Evolutionary conservation across 2,329 filamentous ascomycete genomes (phyloP).

Genomic region (Ramularia collo-cygni): DNA sequence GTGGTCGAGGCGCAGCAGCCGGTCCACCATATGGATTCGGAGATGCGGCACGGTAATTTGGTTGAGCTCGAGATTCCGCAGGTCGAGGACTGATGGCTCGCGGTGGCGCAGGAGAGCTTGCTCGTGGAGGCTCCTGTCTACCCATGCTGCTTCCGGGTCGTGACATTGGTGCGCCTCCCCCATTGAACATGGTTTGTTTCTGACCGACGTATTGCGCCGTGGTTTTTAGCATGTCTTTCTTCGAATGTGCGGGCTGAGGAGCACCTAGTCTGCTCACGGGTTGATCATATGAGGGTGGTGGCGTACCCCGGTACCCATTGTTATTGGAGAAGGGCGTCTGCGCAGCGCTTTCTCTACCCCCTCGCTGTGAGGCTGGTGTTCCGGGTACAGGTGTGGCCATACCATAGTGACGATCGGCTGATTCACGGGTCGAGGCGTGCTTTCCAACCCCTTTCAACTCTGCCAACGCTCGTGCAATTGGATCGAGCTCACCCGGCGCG

Average conservation of each 20-base stretch:
- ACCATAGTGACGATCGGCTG: conserved; percentile 94
- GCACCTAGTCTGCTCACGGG: conserved; percentile 74
- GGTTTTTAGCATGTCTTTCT: conserved; percentile 90
- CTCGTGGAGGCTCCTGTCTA: conserved; percentile 33
- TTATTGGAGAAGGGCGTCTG: conserved; percentile 41
- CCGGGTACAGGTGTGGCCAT: conserved; percentile 67
- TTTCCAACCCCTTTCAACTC: conserved; percentile 86
- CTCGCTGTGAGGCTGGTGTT: conserved; percentile 23
- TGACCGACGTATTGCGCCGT: conserved; percentile 83
- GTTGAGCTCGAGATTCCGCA: conserved; percentile 22
- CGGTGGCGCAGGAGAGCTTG: conserved; percentile 61
- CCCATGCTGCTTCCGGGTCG: conserved; percentile 23
- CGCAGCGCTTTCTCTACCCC: conserved; percentile 24
- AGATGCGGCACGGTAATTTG: conserved; percentile 45
- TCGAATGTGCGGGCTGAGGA: conserved; percentile 85
- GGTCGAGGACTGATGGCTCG: conserved; percentile 54
- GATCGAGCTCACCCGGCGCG: conserved; percentile 56
- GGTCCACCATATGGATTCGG: conserved; percentile 55
- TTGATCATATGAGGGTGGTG: conserved; percentile 80
- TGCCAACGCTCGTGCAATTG: conserved; percentile 84
- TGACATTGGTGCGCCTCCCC: conserved; percentile 21
- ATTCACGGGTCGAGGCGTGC: conserved; percentile 72
- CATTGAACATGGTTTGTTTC: conserved; percentile 68
- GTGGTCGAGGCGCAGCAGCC: conserved; percentile 25
- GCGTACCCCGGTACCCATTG: conserved; percentile 56